These are phyloP conservation scores for Cercospora zeae-maydis DNA, from an alignment of 2,329 filamentous ascomycete genomes.

Conservation along the genomic window DNA sequence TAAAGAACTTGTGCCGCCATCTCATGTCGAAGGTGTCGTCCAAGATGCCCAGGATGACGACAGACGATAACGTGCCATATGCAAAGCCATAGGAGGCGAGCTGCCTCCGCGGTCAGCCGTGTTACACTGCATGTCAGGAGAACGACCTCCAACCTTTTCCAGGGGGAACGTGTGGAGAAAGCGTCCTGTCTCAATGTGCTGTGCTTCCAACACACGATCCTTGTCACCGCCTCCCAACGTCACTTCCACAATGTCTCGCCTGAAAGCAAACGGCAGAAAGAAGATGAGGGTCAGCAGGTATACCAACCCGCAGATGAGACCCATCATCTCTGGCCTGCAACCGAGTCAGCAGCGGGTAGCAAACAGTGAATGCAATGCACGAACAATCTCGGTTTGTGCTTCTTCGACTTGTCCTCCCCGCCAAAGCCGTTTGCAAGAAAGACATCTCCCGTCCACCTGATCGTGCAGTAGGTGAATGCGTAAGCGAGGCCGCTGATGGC, in stretches of 20 bases:
- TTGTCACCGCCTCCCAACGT: slow-evolving; percentile 91
- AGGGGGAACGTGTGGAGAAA: slow-evolving; percentile 90
- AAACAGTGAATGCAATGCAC: slow-evolving; percentile 29
- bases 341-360: slow-evolving; percentile 21
- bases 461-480: slow-evolving; percentile 74
- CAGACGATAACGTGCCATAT: slow-evolving; percentile 85
- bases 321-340: slow-evolving; percentile 84
- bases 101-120: slow-evolving; percentile 45
- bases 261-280: slow-evolving; percentile 96
- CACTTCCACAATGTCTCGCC: slow-evolving; percentile 93
- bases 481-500: slow-evolving; percentile 85
- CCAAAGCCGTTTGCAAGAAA: slow-evolving; percentile 88
- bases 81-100: slow-evolving; percentile 93
- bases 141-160: slow-evolving; percentile 56
- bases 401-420: slow-evolving; percentile 82
- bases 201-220: slow-evolving; percentile 72
- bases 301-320: slow-evolving; percentile 84
- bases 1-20: slow-evolving; percentile 98
- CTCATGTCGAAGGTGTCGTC: slow-evolving; percentile 97
- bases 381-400: slow-evolving; percentile 69
- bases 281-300: slow-evolving; percentile 85
- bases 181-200: slow-evolving; percentile 74
- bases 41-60: slow-evolving; percentile 85
- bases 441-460: slow-evolving; percentile 85
- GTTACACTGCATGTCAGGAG: slow-evolving; percentile 48